Evolutionary conservation across 164 flowering plant genomes (phyloP).

Genomic region (Dillenia suffruticosa): DNA sequence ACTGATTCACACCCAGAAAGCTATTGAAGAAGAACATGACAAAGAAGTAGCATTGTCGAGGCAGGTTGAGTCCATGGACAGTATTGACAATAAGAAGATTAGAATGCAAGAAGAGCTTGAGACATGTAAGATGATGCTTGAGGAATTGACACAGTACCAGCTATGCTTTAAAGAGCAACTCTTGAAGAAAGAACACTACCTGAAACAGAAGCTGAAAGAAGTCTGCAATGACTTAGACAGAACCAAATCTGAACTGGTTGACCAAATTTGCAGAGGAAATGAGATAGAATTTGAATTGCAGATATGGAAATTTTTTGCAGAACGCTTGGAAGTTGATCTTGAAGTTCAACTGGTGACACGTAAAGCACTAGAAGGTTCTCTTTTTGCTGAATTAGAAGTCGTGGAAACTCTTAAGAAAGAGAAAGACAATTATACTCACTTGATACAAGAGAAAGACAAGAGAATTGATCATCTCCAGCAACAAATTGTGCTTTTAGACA

Average conservation of each 20-base stretch:
- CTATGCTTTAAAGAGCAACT: constrained; percentile 23
- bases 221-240: constrained; percentile 24
- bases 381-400: constrained; percentile 16
- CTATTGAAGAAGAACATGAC: constrained; percentile 16
- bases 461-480: constrained; percentile 31
- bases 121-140: constrained; percentile 21
- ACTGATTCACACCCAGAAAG: constrained; percentile 15
- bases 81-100: constrained; percentile 12
- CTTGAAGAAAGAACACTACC: constrained; percentile 19
- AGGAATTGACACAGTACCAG: constrained; percentile 25
- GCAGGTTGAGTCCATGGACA: constrained; percentile 18
- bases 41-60: constrained; percentile 8
- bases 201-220: constrained; percentile 21
- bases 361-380: constrained; percentile 17
- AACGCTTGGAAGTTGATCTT: constrained; percentile 14
- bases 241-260: constrained; percentile 26
- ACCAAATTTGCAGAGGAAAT: constrained; percentile 17
- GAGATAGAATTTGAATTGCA: constrained; percentile 23
- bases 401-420: constrained; percentile 28
- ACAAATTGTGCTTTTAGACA: constrained; percentile 19
- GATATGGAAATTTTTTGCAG: constrained; percentile 25
- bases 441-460: constrained; percentile 32
- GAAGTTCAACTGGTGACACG: constrained; percentile 21
- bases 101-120: constrained; percentile 25
- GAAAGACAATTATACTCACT: constrained; percentile 20